phyloP scores from a whole-genome alignment of 306 rosid species.

The Urtica urens region DNA sequence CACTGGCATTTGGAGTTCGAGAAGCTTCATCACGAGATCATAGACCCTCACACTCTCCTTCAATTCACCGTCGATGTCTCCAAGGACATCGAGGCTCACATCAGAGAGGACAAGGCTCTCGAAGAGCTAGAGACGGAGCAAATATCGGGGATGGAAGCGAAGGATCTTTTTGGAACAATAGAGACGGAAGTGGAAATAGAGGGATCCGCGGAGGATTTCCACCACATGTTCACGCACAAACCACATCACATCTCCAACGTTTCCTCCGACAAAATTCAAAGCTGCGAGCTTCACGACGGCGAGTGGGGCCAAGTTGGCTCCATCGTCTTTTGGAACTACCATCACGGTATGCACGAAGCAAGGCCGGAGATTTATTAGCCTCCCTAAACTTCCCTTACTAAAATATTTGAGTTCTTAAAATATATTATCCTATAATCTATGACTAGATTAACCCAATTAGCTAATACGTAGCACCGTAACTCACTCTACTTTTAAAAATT shows the following conservation, averaged over 20 bases:
- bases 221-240: slow-evolving; percentile 2
- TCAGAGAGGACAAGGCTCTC: no score
- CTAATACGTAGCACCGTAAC: no score
- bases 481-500: no score
- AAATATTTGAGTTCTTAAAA: no score
- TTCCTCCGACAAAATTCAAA: not conserved
- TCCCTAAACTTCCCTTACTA: no score
- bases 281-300: slow-evolving; percentile 8
- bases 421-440: no score
- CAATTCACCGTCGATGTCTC: slow-evolving; percentile 3
- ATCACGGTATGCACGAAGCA: no score
- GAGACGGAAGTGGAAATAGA: slow-evolving; percentile 13
- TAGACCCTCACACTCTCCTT: slow-evolving; percentile 30
- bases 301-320: slow-evolving; percentile 21
- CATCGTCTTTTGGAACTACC: slow-evolving; percentile 7
- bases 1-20: slow-evolving; percentile 32
- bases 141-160: no score
- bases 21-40: slow-evolving; percentile 17
- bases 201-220: slow-evolving; percentile 9
- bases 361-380: no score
- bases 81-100: slow-evolving; percentile 14
- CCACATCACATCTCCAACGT: slow-evolving; percentile 15
- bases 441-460: no score
- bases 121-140: no score
- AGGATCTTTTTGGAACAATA: slow-evolving; percentile 8